These are phyloP conservation scores for Linnemannia exigua DNA, from an alignment of 192 early-diverging fungal genomes.

Conservation along the genomic window DNA sequence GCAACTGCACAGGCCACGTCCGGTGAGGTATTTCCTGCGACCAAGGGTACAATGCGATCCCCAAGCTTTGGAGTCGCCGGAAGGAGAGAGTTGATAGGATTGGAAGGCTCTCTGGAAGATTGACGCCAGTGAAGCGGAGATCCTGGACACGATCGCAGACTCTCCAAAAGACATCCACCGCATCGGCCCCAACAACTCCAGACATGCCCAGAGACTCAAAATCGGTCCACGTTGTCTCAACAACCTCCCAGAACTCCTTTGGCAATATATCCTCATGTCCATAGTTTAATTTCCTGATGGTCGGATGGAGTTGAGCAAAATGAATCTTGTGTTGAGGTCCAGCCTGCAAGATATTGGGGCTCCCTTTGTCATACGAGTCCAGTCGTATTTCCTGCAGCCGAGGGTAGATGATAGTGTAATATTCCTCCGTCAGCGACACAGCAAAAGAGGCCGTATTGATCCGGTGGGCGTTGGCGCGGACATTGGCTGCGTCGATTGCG, in stretches of 20 bases:
- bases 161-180: background rate
- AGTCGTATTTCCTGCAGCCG: background rate
- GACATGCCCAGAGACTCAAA: background rate
- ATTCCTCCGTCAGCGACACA: background rate
- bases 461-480: background rate
- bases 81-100: background rate
- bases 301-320: background rate
- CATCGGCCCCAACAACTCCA: background rate
- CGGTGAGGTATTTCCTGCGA: background rate
- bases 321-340: background rate
- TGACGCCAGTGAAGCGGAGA: background rate
- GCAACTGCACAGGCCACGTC: background rate
- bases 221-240: background rate
- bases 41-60: background rate
- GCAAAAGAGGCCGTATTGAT: background rate
- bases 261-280: background rate
- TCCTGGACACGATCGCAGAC: background rate
- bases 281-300: background rate
- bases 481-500: background rate
- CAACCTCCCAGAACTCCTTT: background rate
- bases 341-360: background rate
- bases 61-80: background rate
- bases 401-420: conserved; percentile 1
- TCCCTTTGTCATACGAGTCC: background rate
- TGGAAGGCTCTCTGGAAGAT: background rate